These are phyloP conservation scores for Neurospora tetraspora DNA, from an alignment of 495 filamentous ascomycete species.

Conservation along the genomic window DNA sequence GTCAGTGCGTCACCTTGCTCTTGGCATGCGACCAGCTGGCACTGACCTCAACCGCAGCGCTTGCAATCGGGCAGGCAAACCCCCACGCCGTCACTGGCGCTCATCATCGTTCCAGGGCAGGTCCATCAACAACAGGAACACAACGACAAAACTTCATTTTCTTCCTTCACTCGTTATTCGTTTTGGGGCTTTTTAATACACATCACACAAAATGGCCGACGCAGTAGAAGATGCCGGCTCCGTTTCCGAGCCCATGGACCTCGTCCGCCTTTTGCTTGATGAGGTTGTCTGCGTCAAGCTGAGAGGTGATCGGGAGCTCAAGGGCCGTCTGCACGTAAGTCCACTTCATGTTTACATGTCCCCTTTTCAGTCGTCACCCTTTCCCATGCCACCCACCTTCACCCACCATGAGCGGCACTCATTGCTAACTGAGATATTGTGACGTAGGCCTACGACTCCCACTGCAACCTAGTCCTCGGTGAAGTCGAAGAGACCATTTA, in stretches of 20 bases:
- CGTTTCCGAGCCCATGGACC: slow-evolving; percentile 82
- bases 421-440: neutral
- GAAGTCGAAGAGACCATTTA: slow-evolving; percentile 98
- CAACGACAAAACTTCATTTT: neutral
- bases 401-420: neutral
- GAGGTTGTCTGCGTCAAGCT: slow-evolving; percentile 97
- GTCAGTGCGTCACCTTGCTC: neutral
- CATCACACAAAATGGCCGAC: slow-evolving; percentile 51
- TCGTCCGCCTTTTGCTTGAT: slow-evolving; percentile 87
- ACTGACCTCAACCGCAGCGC: neutral
- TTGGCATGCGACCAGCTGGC: neutral
- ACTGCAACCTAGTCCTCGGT: slow-evolving; percentile 96
- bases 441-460: slow-evolving; percentile 85
- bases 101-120: neutral
- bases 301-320: slow-evolving; percentile 87
- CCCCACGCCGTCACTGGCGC: neutral
- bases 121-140: neutral
- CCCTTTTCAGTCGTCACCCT: neutral
- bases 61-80: neutral
- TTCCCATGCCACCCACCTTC: neutral
- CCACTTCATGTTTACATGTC: neutral
- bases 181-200: neutral
- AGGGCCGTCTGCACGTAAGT: slow-evolving; percentile 85
- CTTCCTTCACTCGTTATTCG: neutral
- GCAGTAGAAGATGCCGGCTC: slow-evolving; percentile 53